These are phyloP conservation scores for Leucocoprinus birnbaumii DNA, from an alignment of 768 basidiomycete genomes.

Conservation along the genomic window DNA sequence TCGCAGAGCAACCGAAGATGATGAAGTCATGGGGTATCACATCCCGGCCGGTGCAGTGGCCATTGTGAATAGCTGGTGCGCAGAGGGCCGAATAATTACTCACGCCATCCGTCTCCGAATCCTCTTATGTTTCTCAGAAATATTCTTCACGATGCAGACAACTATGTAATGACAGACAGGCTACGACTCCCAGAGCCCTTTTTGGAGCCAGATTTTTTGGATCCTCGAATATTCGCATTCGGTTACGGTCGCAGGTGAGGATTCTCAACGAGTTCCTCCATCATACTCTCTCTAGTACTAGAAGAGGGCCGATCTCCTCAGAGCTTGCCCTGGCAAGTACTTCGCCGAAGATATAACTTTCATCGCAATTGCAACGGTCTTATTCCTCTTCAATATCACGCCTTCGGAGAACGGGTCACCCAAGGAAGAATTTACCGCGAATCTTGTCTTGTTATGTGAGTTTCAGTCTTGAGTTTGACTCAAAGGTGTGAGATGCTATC, in stretches of 20 bases:
- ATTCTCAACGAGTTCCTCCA: background rate
- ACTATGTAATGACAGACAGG: slow-evolving; percentile 16
- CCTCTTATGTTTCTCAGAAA: slow-evolving; percentile 14
- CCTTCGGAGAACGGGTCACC: background rate
- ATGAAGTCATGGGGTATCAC: slow-evolving; percentile 16
- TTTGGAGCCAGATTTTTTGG: background rate
- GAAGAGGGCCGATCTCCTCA: background rate
- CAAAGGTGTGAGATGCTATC: too few species aligned
- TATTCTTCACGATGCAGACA: slow-evolving; percentile 21
- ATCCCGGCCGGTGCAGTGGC: slow-evolving; percentile 17
- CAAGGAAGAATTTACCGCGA: slow-evolving; percentile 4
- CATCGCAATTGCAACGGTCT: slow-evolving; percentile 18
- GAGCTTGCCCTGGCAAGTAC: slow-evolving; percentile 24
- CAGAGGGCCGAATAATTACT: too few species aligned
- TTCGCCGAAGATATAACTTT: slow-evolving; percentile 23
- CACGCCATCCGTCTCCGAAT: too few species aligned
- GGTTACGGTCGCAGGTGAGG: slow-evolving; percentile 11
- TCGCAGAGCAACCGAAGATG: slow-evolving; percentile 14
- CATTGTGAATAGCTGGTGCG: slow-evolving; percentile 19
- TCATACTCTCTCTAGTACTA: background rate
- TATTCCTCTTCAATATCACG: slow-evolving; percentile 23
- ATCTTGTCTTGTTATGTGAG: slow-evolving; percentile 6
- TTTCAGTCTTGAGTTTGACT: too few species aligned
- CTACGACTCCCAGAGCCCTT: slow-evolving; percentile 20
- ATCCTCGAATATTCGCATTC: slow-evolving; percentile 6